phyloP scores from a whole-genome alignment of 2,329 filamentous ascomycete genomes.

The Dendrostoma leiphaemia region DNA sequence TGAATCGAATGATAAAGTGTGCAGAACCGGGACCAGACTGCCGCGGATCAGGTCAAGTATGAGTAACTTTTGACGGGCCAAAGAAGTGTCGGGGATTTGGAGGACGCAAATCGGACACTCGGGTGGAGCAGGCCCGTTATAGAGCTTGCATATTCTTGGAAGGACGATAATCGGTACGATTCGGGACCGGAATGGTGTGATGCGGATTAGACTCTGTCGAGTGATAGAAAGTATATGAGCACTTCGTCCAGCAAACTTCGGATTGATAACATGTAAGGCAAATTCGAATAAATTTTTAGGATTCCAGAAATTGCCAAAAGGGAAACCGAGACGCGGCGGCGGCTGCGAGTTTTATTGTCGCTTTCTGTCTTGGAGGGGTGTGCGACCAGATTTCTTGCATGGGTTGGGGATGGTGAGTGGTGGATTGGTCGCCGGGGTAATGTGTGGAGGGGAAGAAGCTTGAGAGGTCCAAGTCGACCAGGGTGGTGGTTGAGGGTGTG shows the following conservation, averaged over 20 bases:
- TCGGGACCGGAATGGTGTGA: background rate
- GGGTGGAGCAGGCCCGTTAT: conserved; percentile 17
- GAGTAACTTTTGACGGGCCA: conserved; percentile 6
- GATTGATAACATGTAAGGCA: too few species aligned
- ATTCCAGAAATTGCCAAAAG: too few species aligned
- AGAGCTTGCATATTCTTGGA: conserved; percentile 16
- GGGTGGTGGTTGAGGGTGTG: background rate
- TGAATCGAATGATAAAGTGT: background rate
- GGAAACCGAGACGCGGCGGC: conserved; percentile 8
- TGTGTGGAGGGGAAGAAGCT: background rate
- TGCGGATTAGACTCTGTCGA: background rate
- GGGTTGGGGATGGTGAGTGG: background rate
- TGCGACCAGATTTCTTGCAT: background rate
- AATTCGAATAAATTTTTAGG: background rate
- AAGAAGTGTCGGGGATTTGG: conserved; percentile 11
- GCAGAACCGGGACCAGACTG: background rate
- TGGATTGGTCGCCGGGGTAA: conserved; percentile 1
- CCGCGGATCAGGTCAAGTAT: background rate
- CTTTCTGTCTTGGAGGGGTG: conserved; percentile 5
- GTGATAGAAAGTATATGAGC: background rate
- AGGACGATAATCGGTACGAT: too few species aligned
- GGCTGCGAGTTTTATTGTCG: conserved; percentile 18
- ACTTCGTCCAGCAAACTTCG: too few species aligned
- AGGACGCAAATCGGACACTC: conserved; percentile 10
- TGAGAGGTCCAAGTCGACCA: background rate